These are phyloP conservation scores for Aspergillus awamori DNA, from an alignment of 2,329 filamentous ascomycete species.

Conservation along the genomic window DNA sequence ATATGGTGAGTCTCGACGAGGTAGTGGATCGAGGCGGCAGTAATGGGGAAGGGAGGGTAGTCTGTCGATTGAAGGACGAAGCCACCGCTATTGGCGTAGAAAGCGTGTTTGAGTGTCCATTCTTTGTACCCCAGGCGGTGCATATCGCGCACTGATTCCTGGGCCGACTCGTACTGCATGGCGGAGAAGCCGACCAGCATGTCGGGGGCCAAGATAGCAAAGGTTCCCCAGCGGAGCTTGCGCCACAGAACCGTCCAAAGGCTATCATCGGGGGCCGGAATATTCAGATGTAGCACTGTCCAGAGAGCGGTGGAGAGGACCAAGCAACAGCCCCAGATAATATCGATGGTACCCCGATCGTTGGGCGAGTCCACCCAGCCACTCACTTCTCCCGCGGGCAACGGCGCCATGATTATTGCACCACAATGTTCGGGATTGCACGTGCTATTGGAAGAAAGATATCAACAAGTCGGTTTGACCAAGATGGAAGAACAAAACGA, in stretches of 20 bases:
- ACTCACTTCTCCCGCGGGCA: not conserved
- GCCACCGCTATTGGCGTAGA: conserved; percentile 9
- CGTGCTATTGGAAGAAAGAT: no score
- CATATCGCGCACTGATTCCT: conserved; percentile 3
- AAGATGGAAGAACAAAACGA: not conserved
- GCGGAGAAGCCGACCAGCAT: conserved; percentile 7
- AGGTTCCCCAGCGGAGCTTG: conserved; percentile 7
- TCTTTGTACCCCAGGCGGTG: conserved; percentile 1
- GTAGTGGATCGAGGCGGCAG: not conserved
- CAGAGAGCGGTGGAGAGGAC: conserved; percentile 2
- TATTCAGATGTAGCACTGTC: conserved; percentile 8
- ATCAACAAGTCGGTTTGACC: not conserved
- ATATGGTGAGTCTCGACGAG: conserved; percentile 4
- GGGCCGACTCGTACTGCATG: conserved; percentile 8
- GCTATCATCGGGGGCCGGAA: not conserved
- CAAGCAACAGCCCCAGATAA: conserved; percentile 7
- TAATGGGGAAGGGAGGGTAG: conserved; percentile 3
- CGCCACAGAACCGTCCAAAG: not conserved
- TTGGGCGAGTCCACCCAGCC: conserved; percentile 6
- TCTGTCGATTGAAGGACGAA: conserved; percentile 2
- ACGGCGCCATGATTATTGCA: not conserved
- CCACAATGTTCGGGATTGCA: not conserved
- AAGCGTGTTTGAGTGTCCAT: conserved; percentile 6
- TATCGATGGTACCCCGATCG: conserved; percentile 5
- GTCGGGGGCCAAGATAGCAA: conserved; percentile 4